Conservation (phyloP, 441 rosid genomes). For the Croton setiger region DNA sequence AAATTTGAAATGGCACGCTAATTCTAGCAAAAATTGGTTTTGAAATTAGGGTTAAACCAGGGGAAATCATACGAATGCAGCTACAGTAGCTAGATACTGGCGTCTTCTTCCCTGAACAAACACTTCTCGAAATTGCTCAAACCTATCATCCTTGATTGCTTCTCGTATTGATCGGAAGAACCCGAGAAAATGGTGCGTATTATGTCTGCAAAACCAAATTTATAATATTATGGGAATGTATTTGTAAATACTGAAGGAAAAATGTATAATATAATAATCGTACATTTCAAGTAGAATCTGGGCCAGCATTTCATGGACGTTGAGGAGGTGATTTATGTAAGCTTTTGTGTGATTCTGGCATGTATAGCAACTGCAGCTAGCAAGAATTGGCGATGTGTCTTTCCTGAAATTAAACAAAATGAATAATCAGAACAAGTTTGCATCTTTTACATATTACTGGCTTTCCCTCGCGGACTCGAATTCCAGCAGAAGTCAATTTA, state of each 20-base stretch:
- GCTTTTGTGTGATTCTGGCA: constrained; percentile 76
- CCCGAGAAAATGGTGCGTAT: constrained; percentile 65
- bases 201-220: constrained; percentile 50
- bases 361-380: constrained; percentile 58
- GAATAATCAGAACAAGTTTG: background rate
- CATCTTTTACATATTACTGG: background rate
- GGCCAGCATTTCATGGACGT: constrained; percentile 74
- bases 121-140: constrained; percentile 39
- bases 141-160: constrained; percentile 53
- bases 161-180: constrained; percentile 56
- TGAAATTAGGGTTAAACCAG: too few species aligned
- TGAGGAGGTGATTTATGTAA: constrained; percentile 72
- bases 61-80: constrained; percentile 22
- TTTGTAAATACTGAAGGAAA: background rate
- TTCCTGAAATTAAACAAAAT: constrained; percentile 40
- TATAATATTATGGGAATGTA: background rate
- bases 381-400: constrained; percentile 47
- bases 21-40: too few species aligned
- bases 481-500: too few species aligned
- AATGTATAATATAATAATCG: constrained; percentile 5
- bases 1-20: too few species aligned
- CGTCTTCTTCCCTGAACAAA: constrained; percentile 41
- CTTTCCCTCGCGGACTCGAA: background rate
- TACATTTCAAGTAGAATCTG: constrained; percentile 79
- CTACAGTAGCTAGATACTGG: constrained; percentile 29